Conservation (phyloP, 2,329 filamentous ascomycete species). For the Paecilomyces niveus region DNA sequence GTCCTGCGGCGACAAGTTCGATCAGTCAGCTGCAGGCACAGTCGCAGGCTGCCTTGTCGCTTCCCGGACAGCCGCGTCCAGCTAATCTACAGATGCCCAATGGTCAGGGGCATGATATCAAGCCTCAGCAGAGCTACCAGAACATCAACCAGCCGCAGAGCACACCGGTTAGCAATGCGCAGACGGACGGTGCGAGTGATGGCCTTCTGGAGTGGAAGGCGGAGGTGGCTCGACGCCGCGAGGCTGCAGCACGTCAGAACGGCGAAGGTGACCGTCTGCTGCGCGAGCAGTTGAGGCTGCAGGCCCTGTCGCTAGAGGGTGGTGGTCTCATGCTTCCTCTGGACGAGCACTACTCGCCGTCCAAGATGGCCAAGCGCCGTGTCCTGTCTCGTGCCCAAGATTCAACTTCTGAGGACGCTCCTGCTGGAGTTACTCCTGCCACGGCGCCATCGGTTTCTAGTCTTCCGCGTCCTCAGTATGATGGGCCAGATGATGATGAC, state of each 20-base stretch:
- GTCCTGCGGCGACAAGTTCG: slow-evolving; percentile 34
- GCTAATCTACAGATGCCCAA: slow-evolving; percentile 27
- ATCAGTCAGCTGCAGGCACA: slow-evolving; percentile 39
- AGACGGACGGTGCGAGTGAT: slow-evolving; percentile 67
- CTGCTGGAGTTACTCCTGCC: slow-evolving; percentile 2
- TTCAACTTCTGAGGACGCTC: slow-evolving; percentile 3
- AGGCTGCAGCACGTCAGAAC: slow-evolving; percentile 28
- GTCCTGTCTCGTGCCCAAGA: slow-evolving; percentile 5
- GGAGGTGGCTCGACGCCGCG: slow-evolving; percentile 38
- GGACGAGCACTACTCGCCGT: slow-evolving; percentile 26
- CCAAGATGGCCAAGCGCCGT: slow-evolving; percentile 34
- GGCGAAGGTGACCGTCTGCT: slow-evolving; percentile 33
- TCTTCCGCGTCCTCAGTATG: slow-evolving; percentile 43
- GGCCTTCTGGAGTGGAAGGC: slow-evolving; percentile 49
- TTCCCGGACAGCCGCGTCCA: slow-evolving; percentile 28
- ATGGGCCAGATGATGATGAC: slow-evolving; percentile 48
- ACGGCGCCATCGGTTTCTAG: slow-evolving; percentile 7
- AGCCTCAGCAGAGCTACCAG: slow-evolving; percentile 30
- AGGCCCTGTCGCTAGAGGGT: slow-evolving; percentile 36
- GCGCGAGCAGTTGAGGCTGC: slow-evolving; percentile 34
- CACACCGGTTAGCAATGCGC: slow-evolving; percentile 43
- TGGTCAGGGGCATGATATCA: slow-evolving; percentile 36
- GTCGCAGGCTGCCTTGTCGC: slow-evolving; percentile 25
- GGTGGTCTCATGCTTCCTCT: slow-evolving; percentile 40
- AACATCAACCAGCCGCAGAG: slow-evolving; percentile 31